phyloP scores from a whole-genome alignment of 305 asterid genomes.

The Salvia sclarea region DNA sequence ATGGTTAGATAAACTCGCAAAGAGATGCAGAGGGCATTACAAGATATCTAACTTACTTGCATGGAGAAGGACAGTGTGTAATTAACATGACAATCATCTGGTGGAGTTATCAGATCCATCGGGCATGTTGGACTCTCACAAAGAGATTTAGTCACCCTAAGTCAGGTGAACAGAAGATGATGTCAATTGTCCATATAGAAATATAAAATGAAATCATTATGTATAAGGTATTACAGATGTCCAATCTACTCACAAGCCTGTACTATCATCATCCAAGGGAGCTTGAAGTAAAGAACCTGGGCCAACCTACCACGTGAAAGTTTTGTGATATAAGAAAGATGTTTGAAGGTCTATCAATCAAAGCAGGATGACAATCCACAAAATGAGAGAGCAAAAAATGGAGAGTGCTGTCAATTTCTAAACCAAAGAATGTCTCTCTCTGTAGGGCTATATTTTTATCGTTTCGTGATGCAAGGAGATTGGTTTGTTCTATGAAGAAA shows the following conservation, averaged over 20 bases:
- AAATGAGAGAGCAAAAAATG: conserved; percentile 22
- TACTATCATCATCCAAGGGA: conserved; percentile 78
- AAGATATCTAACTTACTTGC: conserved; percentile 64
- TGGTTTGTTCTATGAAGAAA: conserved; percentile 1
- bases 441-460: conserved; percentile 8
- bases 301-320: conserved; percentile 65
- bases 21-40: conserved; percentile 20
- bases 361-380: conserved; percentile 22
- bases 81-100: conserved; percentile 98
- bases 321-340: conserved; percentile 30
- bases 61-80: conserved; percentile 86
- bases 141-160: conserved; percentile 83
- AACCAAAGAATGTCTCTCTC: conserved; percentile 12
- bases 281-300: conserved; percentile 97
- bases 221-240: conserved; percentile 23
- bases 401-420: conserved; percentile 20
- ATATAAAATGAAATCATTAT: conserved; percentile 19
- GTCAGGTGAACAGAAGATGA: conserved; percentile 36
- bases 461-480: neutral
- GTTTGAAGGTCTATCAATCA: conserved; percentile 19
- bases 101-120: conserved; percentile 83
- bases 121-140: conserved; percentile 88
- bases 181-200: conserved; percentile 28
- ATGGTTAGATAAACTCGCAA: conserved; percentile 17
- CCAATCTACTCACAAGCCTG: conserved; percentile 58